These are phyloP conservation scores for Taphrina pruni DNA, from an alignment of 1,139 yeast genomes.

Conservation along the genomic window DNA sequence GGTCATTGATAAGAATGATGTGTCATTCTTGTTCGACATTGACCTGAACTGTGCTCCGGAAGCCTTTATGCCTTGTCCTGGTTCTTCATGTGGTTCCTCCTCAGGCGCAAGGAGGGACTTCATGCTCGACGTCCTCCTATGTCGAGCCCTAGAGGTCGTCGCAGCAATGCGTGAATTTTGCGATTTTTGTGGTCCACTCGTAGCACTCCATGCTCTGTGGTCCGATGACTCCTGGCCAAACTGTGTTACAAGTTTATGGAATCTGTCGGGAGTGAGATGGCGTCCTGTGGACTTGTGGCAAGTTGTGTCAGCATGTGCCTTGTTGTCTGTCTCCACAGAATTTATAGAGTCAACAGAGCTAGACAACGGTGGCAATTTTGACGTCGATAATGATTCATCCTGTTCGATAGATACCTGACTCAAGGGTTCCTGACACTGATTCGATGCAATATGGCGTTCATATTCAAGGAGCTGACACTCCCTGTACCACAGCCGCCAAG, in stretches of 20 bases:
- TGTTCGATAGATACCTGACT: background rate
- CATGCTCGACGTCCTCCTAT: too few species aligned
- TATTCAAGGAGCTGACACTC: conserved; percentile 51
- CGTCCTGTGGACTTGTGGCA: conserved; percentile 8
- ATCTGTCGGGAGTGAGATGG: conserved; percentile 37
- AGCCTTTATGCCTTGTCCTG: too few species aligned
- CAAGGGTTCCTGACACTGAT: background rate
- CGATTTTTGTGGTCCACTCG: background rate
- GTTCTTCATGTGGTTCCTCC: too few species aligned
- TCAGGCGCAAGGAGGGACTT: too few species aligned
- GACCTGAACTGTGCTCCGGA: too few species aligned
- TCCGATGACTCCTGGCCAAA: conserved; percentile 31
- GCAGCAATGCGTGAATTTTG: too few species aligned
- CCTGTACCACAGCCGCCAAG: conserved; percentile 65
- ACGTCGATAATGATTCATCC: background rate
- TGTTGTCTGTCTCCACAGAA: conserved; percentile 19
- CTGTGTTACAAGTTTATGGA: conserved; percentile 34
- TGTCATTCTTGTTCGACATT: background rate
- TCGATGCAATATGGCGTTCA: conserved; percentile 13
- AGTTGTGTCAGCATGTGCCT: background rate
- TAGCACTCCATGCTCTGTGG: conserved; percentile 21
- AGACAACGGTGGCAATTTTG: conserved; percentile 43
- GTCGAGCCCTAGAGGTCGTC: too few species aligned
- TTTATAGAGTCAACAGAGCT: conserved; percentile 44
- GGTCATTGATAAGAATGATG: background rate